Evolutionary conservation across 202 grass and related monocot species (phyloP).

Genomic region (Elaeis oleifera): DNA sequence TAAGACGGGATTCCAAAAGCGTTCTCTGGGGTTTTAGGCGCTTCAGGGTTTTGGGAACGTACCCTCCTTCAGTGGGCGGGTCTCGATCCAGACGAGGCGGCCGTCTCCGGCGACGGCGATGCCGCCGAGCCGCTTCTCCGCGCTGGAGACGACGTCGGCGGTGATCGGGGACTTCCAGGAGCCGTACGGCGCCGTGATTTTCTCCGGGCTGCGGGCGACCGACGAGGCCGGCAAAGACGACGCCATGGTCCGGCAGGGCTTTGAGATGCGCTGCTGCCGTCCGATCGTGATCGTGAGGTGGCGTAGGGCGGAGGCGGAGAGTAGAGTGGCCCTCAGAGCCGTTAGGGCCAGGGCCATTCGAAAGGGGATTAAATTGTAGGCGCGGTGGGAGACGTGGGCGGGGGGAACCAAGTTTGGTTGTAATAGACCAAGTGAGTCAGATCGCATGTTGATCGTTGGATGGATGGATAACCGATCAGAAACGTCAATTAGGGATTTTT

Average conservation of each 20-base stretch:
- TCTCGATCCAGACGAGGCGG: conserved; percentile 72
- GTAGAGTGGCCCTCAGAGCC: conserved; percentile 14
- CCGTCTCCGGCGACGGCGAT: conserved; percentile 62
- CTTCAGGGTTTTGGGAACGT: neutral
- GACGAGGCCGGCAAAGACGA: neutral
- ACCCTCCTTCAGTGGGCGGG: conserved; percentile 79
- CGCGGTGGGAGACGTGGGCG: too few relatives aligned
- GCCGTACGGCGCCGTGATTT: conserved; percentile 54
- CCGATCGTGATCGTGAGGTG: conserved; percentile 15
- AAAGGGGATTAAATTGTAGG: neutral
- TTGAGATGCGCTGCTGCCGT: conserved; percentile 3
- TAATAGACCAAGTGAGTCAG: too few relatives aligned
- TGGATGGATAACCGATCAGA: too few relatives aligned
- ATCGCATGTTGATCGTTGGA: too few relatives aligned
- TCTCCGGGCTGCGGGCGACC: conserved; percentile 5
- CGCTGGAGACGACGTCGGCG: conserved; percentile 53
- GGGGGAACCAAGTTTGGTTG: too few relatives aligned
- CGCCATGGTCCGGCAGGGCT: conserved; percentile 6
- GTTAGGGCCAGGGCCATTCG: conserved; percentile 4
- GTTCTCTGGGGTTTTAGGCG: too few relatives aligned
- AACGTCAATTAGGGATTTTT: too few relatives aligned
- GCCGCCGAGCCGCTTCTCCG: conserved; percentile 57
- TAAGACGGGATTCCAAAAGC: too few relatives aligned
- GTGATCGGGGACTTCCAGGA: conserved; percentile 93
- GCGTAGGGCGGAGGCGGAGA: conserved; percentile 12